Evolutionary conservation across 345 rosid genomes (phyloP).

Genomic region (Xanthoceras sorbifolium): DNA sequence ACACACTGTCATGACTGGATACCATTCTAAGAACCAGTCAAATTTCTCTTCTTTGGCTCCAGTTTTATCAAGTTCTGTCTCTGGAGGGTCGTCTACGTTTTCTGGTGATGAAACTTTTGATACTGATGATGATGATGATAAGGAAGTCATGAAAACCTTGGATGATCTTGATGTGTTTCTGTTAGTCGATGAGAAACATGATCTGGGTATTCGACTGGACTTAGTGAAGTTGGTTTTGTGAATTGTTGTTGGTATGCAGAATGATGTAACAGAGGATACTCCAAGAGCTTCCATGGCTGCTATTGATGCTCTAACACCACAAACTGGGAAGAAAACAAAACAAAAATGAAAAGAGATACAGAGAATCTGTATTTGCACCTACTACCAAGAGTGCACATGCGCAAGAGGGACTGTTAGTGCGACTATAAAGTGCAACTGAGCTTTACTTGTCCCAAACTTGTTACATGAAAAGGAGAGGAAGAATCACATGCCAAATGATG

Average conservation of each 20-base stretch:
- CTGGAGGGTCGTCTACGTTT: not conserved
- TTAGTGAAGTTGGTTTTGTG: not conserved
- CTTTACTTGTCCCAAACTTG: too few species aligned
- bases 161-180: not conserved
- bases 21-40: not conserved
- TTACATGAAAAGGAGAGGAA: too few species aligned
- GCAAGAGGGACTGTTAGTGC: too few species aligned
- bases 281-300: not conserved
- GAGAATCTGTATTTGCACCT: too few species aligned
- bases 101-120: not conserved
- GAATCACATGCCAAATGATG: too few species aligned
- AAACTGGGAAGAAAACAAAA: too few species aligned
- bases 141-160: not conserved
- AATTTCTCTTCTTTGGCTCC: not conserved
- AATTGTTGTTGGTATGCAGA: not conserved
- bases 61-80: not conserved
- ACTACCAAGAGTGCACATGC: too few species aligned
- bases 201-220: not conserved
- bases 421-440: too few species aligned
- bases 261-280: not conserved
- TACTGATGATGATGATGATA: not conserved
- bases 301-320: too few species aligned
- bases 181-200: not conserved
- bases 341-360: too few species aligned
- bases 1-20: not conserved